These are phyloP conservation scores for Colletotrichum lupini DNA, from an alignment of 2,329 filamentous ascomycete species.

Conservation along the genomic window DNA sequence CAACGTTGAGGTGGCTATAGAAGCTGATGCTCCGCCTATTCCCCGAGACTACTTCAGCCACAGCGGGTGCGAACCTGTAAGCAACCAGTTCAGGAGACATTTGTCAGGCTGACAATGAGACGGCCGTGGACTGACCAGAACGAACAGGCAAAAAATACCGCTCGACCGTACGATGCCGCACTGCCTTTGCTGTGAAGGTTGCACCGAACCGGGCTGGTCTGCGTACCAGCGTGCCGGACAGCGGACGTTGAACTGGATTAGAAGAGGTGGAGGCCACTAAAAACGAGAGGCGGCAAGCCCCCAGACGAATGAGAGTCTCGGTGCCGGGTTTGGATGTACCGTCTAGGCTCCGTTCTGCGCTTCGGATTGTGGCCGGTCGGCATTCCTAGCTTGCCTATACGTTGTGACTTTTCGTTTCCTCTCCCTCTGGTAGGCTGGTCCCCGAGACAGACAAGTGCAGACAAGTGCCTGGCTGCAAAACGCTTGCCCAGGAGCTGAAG, in stretches of 20 bases:
- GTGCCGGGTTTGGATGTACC: neutral
- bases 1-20: neutral
- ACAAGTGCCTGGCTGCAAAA: neutral
- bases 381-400: slow-evolving; percentile 14
- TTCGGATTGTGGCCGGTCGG: slow-evolving; percentile 33
- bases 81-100: neutral
- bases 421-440: neutral
- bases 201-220: slow-evolving; percentile 16
- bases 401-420: neutral
- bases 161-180: slow-evolving; percentile 18
- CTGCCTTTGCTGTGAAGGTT: slow-evolving; percentile 24
- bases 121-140: slow-evolving; percentile 8
- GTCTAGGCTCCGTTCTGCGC: slow-evolving; percentile 4
- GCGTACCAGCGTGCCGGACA: slow-evolving; percentile 21
- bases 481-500: neutral
- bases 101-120: slow-evolving; percentile 16
- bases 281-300: slow-evolving; percentile 12
- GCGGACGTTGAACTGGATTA: slow-evolving; percentile 32
- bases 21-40: slow-evolving; percentile 6
- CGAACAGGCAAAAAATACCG: slow-evolving; percentile 7
- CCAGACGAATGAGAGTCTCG: slow-evolving; percentile 5
- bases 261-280: slow-evolving; percentile 32
- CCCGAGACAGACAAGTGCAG: slow-evolving; percentile 13
- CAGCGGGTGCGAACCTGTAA: neutral
- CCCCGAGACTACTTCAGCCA: slow-evolving; percentile 8